Conservation (phyloP, 2,329 filamentous ascomycete species). For the Onygena corvina region DNA sequence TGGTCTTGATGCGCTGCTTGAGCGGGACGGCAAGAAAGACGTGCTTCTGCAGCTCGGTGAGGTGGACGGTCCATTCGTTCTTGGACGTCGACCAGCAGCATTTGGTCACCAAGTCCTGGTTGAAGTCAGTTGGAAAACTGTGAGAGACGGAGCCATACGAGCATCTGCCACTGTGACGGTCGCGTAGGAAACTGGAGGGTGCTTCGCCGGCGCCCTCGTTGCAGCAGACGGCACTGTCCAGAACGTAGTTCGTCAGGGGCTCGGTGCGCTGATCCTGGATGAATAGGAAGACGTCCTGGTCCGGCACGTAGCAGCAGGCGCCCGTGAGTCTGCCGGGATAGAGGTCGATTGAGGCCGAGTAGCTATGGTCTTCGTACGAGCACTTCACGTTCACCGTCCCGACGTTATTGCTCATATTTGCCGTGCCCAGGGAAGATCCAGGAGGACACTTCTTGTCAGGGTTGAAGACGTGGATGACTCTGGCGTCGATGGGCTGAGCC, state of each 20-base stretch:
- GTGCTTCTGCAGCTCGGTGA: not conserved
- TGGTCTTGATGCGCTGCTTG: not conserved
- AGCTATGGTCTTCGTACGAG: not conserved
- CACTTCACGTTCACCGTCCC: not conserved
- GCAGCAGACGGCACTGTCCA: not conserved
- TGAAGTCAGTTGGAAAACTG: not conserved
- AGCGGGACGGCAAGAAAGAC: not conserved
- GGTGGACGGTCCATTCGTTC: not conserved
- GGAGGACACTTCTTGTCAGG: not conserved
- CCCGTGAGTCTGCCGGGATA: not conserved
- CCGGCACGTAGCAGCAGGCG: not conserved
- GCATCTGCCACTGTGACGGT: not conserved
- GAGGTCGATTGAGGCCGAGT: not conserved
- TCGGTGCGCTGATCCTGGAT: not conserved
- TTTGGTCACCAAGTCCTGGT: not conserved
- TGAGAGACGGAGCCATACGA: not conserved
- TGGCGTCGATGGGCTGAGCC: not conserved
- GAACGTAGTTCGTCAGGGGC: not conserved
- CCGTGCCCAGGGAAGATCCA: not conserved
- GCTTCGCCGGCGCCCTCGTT: not conserved
- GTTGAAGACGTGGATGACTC: conserved; percentile 1
- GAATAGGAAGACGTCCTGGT: not conserved
- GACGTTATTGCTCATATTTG: not conserved
- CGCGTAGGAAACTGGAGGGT: not conserved
- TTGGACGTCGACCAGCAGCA: not conserved